phyloP scores from a whole-genome alignment of 2,329 filamentous ascomycete species.

The Rosellinia necatrix region DNA sequence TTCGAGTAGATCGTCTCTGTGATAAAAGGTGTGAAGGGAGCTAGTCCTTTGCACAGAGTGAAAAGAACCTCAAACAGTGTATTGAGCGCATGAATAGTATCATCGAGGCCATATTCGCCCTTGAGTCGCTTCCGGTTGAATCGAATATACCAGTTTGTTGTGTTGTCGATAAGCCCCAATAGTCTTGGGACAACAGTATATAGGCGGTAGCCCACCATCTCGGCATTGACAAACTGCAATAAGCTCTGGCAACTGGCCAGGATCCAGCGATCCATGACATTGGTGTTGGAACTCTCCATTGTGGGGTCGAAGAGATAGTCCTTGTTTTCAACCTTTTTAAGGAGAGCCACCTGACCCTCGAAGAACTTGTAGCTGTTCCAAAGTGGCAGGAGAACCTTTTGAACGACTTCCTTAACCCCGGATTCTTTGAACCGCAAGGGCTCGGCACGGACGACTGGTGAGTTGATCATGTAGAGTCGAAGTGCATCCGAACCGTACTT shows the following conservation, averaged over 20 bases:
- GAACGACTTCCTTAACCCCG: slow-evolving; percentile 93
- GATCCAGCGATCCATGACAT: slow-evolving; percentile 97
- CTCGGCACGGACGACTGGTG: slow-evolving; percentile 89
- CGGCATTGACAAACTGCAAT: slow-evolving; percentile 86
- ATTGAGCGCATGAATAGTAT: slow-evolving; percentile 89
- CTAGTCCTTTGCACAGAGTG: slow-evolving; percentile 74
- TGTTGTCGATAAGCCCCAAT: slow-evolving; percentile 84
- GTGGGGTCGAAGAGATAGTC: slow-evolving; percentile 80
- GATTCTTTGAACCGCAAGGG: slow-evolving; percentile 88
- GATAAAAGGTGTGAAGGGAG: slow-evolving; percentile 94
- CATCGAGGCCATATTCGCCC: slow-evolving; percentile 66
- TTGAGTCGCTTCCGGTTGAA: slow-evolving; percentile 85
- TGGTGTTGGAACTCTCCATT: slow-evolving; percentile 76
- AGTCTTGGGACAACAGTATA: slow-evolving; percentile 92
- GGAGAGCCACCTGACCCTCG: slow-evolving; percentile 79
- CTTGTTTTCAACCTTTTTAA: slow-evolving; percentile 82
- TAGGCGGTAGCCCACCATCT: slow-evolving; percentile 81
- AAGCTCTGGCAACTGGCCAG: slow-evolving; percentile 90
- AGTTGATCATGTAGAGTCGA: slow-evolving; percentile 95
- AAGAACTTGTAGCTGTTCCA: slow-evolving; percentile 99
- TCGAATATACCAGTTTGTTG: slow-evolving; percentile 98
- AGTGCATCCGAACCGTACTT: slow-evolving; percentile 92
- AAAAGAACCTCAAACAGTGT: slow-evolving; percentile 93
- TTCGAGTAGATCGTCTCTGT: slow-evolving; percentile 92
- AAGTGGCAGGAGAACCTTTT: slow-evolving; percentile 84